Evolutionary conservation across 2,329 filamentous ascomycete genomes (phyloP).

Genomic region (Chaetomium globosum): DNA sequence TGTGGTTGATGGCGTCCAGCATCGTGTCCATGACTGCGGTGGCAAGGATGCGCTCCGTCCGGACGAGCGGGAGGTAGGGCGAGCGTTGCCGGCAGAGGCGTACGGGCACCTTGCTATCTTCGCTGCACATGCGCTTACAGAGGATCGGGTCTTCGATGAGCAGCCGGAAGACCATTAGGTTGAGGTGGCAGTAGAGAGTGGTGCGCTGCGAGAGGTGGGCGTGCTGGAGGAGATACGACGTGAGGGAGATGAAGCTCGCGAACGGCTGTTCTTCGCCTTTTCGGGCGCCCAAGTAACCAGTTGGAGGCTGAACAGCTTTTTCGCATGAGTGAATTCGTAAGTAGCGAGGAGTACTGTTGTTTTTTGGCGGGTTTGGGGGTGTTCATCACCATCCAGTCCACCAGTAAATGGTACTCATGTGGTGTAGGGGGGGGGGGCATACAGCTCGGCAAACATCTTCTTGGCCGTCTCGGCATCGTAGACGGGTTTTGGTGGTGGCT

Average conservation of each 20-base stretch:
- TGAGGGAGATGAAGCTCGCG: slow-evolving; percentile 79
- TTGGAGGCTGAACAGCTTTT: slow-evolving; percentile 91
- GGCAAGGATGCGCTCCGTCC: slow-evolving; percentile 71
- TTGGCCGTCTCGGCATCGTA: slow-evolving; percentile 80
- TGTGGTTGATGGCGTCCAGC: slow-evolving; percentile 91
- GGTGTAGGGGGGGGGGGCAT: slow-evolving; percentile 46
- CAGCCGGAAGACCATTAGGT: slow-evolving; percentile 80
- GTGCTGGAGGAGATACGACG: slow-evolving; percentile 91
- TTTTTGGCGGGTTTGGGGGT: slow-evolving; percentile 70
- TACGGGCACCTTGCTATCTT: slow-evolving; percentile 72
- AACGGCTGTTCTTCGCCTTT: slow-evolving; percentile 72
- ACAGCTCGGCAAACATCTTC: slow-evolving; percentile 78
- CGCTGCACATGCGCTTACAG: slow-evolving; percentile 80
- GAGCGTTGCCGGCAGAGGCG: slow-evolving; percentile 87
- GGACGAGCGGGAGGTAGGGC: slow-evolving; percentile 77
- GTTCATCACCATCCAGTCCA: neutral
- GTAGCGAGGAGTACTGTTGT: slow-evolving; percentile 79
- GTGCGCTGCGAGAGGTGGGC: slow-evolving; percentile 80
- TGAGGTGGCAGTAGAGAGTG: slow-evolving; percentile 81
- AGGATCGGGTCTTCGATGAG: slow-evolving; percentile 82
- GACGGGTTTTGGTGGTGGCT: slow-evolving; percentile 60
- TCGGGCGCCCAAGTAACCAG: slow-evolving; percentile 68
- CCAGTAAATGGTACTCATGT: too few relatives aligned
- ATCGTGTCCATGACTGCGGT: slow-evolving; percentile 81
- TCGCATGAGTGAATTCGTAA: slow-evolving; percentile 92